These are phyloP conservation scores for Aurantiochytrium sp. DNA, from an alignment of 108 stramenopile species.

Conservation along the genomic window DNA sequence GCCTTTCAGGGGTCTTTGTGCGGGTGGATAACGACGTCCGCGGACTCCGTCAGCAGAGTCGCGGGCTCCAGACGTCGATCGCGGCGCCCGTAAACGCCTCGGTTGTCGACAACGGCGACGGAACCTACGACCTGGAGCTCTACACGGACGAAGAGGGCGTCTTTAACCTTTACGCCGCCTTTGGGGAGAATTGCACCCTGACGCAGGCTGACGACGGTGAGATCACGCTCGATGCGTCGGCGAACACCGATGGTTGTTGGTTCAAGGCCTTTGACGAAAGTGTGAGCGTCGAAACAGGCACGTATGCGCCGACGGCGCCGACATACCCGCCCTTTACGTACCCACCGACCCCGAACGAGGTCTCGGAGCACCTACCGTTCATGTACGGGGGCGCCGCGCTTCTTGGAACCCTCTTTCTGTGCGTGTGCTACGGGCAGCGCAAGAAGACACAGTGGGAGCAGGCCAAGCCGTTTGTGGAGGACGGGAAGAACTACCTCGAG, in stretches of 20 bases:
- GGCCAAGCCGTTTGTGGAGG: not conserved
- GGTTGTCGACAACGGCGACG: not conserved
- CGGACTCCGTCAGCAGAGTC: not conserved
- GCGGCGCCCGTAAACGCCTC: not conserved
- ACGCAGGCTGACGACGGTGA: not conserved
- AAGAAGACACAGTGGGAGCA: not conserved
- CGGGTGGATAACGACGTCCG: not conserved
- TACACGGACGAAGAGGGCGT: not conserved
- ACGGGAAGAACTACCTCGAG: not conserved
- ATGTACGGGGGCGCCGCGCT: not conserved
- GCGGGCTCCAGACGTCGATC: not conserved
- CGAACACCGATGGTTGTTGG: not conserved
- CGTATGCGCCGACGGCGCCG: not conserved
- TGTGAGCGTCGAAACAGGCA: not conserved
- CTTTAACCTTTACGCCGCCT: not conserved
- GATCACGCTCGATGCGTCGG: not conserved
- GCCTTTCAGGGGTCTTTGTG: not conserved
- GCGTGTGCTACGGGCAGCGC: not conserved
- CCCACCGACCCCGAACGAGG: not conserved
- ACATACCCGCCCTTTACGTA: not conserved
- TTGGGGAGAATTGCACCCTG: not conserved
- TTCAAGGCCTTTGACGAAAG: not conserved
- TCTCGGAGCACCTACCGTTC: not conserved
- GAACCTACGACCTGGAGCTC: not conserved
- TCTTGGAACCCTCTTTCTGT: not conserved